Evolutionary conservation across 768 basidiomycete genomes (phyloP).

Genomic region (Macrolepiota dolichaula): DNA sequence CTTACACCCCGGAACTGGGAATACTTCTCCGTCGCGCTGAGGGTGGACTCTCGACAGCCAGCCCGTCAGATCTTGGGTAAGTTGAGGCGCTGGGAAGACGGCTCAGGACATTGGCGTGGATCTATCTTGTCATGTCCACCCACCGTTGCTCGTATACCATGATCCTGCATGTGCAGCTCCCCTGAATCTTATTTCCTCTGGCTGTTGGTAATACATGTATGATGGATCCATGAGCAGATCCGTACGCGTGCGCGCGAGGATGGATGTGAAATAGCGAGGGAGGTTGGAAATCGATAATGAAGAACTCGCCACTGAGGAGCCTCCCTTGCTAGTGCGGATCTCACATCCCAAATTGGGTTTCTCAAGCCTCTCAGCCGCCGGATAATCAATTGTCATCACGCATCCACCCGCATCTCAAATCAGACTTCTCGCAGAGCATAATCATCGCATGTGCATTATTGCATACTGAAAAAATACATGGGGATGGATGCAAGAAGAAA

Average conservation of each 20-base stretch:
- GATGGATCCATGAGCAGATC: background rate
- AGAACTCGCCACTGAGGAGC: background rate
- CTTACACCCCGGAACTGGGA: conserved; percentile 65
- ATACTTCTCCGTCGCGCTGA: conserved; percentile 31
- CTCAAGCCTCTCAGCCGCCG: conserved; percentile 2
- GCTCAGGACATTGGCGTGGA: conserved; percentile 2
- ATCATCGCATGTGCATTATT: conserved; percentile 45
- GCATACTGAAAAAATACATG: conserved; percentile 55
- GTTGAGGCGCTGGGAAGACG: conserved; percentile 41
- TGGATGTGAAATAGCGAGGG: background rate
- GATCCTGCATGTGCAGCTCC: conserved; percentile 81
- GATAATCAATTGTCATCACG: background rate
- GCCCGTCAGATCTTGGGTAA: conserved; percentile 56
- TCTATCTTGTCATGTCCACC: background rate
- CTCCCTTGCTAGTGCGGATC: background rate
- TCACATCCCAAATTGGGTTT: conserved; percentile 3
- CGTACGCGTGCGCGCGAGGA: background rate
- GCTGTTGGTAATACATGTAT: background rate
- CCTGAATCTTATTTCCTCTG: conserved; percentile 24
- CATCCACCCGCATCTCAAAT: background rate
- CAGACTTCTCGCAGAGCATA: conserved; percentile 4
- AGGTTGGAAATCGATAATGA: conserved; percentile 10
- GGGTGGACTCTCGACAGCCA: conserved; percentile 60
- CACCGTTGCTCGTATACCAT: conserved; percentile 83
- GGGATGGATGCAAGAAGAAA: conserved; percentile 31